Evolutionary conservation across 768 basidiomycete species (phyloP).

Genomic region (Scleroderma bovista): DNA sequence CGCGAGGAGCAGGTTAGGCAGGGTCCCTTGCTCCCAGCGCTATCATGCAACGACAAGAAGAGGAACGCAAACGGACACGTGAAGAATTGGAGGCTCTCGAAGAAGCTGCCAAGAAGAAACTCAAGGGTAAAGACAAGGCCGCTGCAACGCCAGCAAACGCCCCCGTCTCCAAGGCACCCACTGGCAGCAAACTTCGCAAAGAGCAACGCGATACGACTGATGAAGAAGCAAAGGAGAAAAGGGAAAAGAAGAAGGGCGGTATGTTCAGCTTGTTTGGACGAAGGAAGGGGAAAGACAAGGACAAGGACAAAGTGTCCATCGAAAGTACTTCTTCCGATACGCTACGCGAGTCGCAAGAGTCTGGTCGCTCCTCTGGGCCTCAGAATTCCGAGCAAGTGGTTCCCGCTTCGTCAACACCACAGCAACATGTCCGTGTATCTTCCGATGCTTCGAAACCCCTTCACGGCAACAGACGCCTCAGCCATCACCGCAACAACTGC

Average conservation of each 20-base stretch:
- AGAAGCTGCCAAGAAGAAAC: conserved; percentile 44
- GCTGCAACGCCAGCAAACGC: conserved; percentile 25
- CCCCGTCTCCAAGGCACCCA: conserved; percentile 18
- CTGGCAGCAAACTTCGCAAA: conserved; percentile 38
- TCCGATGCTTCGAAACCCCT: conserved; percentile 15
- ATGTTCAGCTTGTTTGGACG: conserved; percentile 76
- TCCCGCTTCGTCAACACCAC: conserved; percentile 49
- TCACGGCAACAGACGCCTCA: conserved; percentile 26
- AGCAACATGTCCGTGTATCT: conserved; percentile 40
- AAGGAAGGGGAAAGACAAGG: conserved; percentile 59
- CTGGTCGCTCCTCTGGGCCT: conserved; percentile 46
- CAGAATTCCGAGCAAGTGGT: conserved; percentile 39
- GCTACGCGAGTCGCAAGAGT: conserved; percentile 57
- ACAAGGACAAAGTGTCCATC: conserved; percentile 53
- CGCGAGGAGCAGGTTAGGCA: conserved; percentile 41
- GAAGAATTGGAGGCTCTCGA: conserved; percentile 44
- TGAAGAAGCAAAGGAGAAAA: conserved; percentile 48
- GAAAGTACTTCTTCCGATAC: conserved; percentile 47
- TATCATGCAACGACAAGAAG: conserved; percentile 42
- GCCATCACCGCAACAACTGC: conserved; percentile 22
- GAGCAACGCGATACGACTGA: conserved; percentile 35
- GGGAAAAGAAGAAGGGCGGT: conserved; percentile 61
- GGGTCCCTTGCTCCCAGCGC: conserved; percentile 34
- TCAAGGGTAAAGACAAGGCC: conserved; percentile 41
- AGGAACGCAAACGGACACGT: conserved; percentile 48